Percentiles rank a stretch among this genome's conserved stretches.
phyloP scores from a whole-genome alignment of 2,329 filamentous ascomycete species.

The Cladosporium sp. region DNA sequence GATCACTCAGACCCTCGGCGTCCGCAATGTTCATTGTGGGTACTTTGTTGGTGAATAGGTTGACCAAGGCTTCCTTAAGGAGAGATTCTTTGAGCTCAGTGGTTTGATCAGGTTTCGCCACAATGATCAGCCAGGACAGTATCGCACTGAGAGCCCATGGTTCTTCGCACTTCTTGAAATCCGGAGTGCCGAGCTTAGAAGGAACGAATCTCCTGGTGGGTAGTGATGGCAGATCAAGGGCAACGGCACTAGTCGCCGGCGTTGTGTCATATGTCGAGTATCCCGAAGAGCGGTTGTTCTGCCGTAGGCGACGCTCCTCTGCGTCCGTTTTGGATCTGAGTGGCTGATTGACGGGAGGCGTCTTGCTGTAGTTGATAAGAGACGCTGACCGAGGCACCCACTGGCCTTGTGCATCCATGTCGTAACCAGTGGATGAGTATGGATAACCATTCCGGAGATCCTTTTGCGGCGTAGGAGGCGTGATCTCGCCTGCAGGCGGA shows the following conservation, averaged over 20 bases:
- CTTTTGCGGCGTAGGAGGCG: conserved; percentile 25
- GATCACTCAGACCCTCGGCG: conserved; percentile 79
- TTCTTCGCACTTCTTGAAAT: conserved; percentile 82
- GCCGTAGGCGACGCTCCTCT: conserved; percentile 61
- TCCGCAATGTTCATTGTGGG: conserved; percentile 98
- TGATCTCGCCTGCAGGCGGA: conserved; percentile 60
- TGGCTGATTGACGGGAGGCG: conserved; percentile 76
- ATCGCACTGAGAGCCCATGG: conserved; percentile 94
- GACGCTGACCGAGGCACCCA: conserved; percentile 74
- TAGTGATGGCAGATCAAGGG: conserved; percentile 81
- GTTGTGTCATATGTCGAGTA: conserved; percentile 41
- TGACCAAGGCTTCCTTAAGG: conserved; percentile 83
- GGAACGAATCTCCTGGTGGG: conserved; percentile 82
- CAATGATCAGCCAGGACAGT: conserved; percentile 78
- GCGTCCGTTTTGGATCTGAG: conserved; percentile 93
- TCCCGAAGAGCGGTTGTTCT: conserved; percentile 40
- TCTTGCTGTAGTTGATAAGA: conserved; percentile 76
- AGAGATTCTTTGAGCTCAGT: conserved; percentile 81
- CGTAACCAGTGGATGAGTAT: conserved; percentile 29
- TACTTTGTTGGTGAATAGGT: conserved; percentile 89
- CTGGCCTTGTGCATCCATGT: conserved; percentile 30
- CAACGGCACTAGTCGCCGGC: conserved; percentile 49
- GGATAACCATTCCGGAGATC: conserved; percentile 16
- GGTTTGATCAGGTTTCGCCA: conserved; percentile 77
- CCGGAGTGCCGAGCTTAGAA: conserved; percentile 73